Percentiles rank a stretch among this genome's conserved stretches.
phyloP scores from a whole-genome alignment of 306 rosid species.

The Begonia loranthoides region DNA sequence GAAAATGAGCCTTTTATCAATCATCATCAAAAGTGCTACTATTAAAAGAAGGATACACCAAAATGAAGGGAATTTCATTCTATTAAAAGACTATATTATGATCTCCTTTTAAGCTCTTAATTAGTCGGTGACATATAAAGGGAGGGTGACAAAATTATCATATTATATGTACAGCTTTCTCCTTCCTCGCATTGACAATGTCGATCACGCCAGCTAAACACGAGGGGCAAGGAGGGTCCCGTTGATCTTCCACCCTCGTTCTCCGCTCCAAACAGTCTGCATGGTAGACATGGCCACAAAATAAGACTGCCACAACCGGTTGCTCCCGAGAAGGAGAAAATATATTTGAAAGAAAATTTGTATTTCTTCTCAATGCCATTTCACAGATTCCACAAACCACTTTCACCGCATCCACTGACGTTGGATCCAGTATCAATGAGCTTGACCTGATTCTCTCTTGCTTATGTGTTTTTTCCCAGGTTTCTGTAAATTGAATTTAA shows the following conservation, averaged over 20 bases:
- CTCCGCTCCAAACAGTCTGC: slow-evolving; percentile 70
- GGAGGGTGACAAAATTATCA: not conserved
- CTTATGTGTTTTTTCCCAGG: slow-evolving; percentile 31
- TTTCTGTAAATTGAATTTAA: slow-evolving; percentile 19
- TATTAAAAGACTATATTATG: too few species aligned
- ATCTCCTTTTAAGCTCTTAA: too few species aligned
- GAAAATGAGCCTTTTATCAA: too few species aligned
- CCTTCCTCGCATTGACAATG: slow-evolving; percentile 15
- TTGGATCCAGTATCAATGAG: slow-evolving; percentile 25
- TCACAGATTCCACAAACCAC: slow-evolving; percentile 59
- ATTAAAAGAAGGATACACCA: too few species aligned
- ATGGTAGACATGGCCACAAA: slow-evolving; percentile 81
- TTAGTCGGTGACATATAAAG: too few species aligned
- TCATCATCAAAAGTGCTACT: too few species aligned
- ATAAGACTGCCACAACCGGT: slow-evolving; percentile 67
- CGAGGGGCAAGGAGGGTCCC: slow-evolving; percentile 61
- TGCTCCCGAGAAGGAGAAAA: slow-evolving; percentile 33
- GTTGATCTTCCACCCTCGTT: slow-evolving; percentile 38
- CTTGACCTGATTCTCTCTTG: slow-evolving; percentile 73
- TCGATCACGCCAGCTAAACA: slow-evolving; percentile 26
- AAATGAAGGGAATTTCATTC: too few species aligned
- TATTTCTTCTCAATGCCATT: slow-evolving; percentile 46
- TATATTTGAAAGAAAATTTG: slow-evolving; percentile 30
- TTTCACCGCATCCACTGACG: slow-evolving; percentile 30
- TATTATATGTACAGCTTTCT: slow-evolving; percentile 12